Evolutionary conservation across 2,329 filamentous ascomycete genomes (phyloP).

Genomic region (Botryotinia calthae): DNA sequence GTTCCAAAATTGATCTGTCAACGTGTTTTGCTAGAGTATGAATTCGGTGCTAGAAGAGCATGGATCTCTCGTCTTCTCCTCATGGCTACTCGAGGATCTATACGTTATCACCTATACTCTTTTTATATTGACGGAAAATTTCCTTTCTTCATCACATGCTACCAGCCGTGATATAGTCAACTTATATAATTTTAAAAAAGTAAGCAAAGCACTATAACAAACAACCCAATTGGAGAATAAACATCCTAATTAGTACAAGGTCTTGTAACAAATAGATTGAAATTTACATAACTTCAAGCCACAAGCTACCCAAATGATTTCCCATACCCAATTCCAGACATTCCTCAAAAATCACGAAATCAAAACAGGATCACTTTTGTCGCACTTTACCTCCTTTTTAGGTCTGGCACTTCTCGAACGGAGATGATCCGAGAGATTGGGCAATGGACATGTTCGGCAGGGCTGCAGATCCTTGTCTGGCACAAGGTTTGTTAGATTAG

Average conservation of each 20-base stretch:
- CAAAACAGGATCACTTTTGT: background rate
- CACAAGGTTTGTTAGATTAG: constrained; percentile 17
- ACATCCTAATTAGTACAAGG: constrained; percentile 11
- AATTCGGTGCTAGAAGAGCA: background rate
- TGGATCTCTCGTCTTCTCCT: background rate
- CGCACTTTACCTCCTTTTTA: background rate
- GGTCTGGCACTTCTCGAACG: constrained; percentile 1
- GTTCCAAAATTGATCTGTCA: constrained; percentile 11
- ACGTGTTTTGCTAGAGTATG: constrained; percentile 7
- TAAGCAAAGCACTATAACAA: constrained; percentile 10
- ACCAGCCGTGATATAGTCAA: background rate
- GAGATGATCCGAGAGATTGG: constrained; percentile 22
- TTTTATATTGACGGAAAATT: background rate
- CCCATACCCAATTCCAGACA: background rate
- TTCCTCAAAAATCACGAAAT: background rate
- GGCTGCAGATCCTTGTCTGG: constrained; percentile 14
- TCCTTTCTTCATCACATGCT: background rate
- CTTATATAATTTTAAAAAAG: background rate
- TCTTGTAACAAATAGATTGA: constrained; percentile 16
- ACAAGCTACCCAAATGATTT: constrained; percentile 5
- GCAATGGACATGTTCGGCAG: constrained; percentile 10
- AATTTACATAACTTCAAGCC: constrained; percentile 13
- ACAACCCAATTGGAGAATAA: background rate
- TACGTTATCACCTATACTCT: background rate
- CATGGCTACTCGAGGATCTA: background rate